phyloP scores from a whole-genome alignment of 257 asterid genomes.

The Echium plantagineum region DNA sequence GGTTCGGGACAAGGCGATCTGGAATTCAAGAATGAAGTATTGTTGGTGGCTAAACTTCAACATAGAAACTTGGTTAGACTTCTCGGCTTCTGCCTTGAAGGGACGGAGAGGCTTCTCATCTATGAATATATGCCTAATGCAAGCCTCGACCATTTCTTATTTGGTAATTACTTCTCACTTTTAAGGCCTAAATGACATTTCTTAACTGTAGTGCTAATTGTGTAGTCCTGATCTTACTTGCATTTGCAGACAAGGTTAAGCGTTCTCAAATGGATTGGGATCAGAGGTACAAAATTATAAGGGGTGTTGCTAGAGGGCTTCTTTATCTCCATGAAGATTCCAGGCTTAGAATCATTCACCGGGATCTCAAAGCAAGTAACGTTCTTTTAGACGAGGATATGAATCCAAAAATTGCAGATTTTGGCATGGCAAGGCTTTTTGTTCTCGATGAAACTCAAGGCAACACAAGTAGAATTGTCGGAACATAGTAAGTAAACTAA shows the following conservation, averaged over 20 bases:
- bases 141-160: conserved; percentile 20
- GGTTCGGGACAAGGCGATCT: conserved; percentile 15
- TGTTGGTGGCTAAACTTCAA: too few relatives aligned
- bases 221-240: background rate
- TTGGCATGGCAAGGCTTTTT: conserved; percentile 43
- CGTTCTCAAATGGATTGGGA: conserved; percentile 25
- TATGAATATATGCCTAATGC: too few relatives aligned
- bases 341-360: conserved; percentile 32
- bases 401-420: conserved; percentile 47
- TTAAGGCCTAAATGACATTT: background rate
- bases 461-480: conserved; percentile 26
- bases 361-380: conserved; percentile 32
- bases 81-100: too few relatives aligned
- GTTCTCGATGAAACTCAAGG: conserved; percentile 26
- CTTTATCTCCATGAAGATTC: conserved; percentile 41
- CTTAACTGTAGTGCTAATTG: background rate
- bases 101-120: too few relatives aligned
- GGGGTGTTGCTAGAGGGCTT: conserved; percentile 30
- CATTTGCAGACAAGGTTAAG: conserved; percentile 8
- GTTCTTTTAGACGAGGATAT: conserved; percentile 30
- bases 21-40: too few relatives aligned
- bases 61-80: too few relatives aligned
- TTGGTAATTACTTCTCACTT: conserved; percentile 8
- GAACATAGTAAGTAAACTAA: conserved; percentile 34
- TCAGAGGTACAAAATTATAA: conserved; percentile 32